A percentile compares a stretch with the other conserved stretches of the same genome.
phyloP scores from a whole-genome alignment of 1,284 basidiomycete species.

The Ganoderma resinaceum region DNA sequence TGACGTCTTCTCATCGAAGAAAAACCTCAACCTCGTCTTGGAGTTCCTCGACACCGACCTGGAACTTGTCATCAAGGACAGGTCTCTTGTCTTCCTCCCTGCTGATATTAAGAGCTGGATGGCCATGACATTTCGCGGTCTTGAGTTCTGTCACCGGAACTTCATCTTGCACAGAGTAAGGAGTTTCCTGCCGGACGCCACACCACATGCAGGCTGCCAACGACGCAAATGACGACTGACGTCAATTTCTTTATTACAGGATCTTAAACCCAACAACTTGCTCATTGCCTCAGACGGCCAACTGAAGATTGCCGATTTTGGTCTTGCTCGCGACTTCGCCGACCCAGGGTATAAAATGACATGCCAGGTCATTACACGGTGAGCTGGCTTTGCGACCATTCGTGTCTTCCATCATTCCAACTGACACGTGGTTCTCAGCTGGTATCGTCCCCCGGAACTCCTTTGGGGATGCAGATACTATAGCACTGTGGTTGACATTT shows the following conservation, averaged over 20 bases:
- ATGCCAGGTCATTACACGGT: slow-evolving; percentile 97
- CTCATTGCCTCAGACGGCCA: slow-evolving; percentile 91
- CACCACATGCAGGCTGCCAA: neutral
- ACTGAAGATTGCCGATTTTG: slow-evolving; percentile 99
- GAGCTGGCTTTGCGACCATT: slow-evolving; percentile 26
- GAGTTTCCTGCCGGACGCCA: slow-evolving; percentile 16
- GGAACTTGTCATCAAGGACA: slow-evolving; percentile 96
- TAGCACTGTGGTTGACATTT: slow-evolving; percentile 88
- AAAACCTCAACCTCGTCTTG: slow-evolving; percentile 95
- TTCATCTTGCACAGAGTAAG: slow-evolving; percentile 92
- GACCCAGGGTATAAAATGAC: slow-evolving; percentile 97
- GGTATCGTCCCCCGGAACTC: slow-evolving; percentile 97
- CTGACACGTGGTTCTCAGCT: slow-evolving; percentile 55
- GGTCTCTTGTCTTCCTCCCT: slow-evolving; percentile 89
- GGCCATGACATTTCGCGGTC: slow-evolving; percentile 95
- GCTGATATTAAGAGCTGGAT: slow-evolving; percentile 99
- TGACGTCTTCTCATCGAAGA: slow-evolving; percentile 97
- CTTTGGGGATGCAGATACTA: slow-evolving; percentile 91
- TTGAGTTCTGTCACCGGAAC: slow-evolving; percentile 97
- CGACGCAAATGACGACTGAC: neutral
- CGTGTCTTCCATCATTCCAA: slow-evolving; percentile 11
- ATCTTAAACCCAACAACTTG: slow-evolving; percentile 99
- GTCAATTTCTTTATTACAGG: slow-evolving; percentile 55
- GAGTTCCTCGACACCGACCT: slow-evolving; percentile 98
- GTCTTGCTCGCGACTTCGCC: slow-evolving; percentile 94